Evolutionary conservation across 768 basidiomycete genomes (phyloP).

Genomic region (Coprinopsis sp.): DNA sequence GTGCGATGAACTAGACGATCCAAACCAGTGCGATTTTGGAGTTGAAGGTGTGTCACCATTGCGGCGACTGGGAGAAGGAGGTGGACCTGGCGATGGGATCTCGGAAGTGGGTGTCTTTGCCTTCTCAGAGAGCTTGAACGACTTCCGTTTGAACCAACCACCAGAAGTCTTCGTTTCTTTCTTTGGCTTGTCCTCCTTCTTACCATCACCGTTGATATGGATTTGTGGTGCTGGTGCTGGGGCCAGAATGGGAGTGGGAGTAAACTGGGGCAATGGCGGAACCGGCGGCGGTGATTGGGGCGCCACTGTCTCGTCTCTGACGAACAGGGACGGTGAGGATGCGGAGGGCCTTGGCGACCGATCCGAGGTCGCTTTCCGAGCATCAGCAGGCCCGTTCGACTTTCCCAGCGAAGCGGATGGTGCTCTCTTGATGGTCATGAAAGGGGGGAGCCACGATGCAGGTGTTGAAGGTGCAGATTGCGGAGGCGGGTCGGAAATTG

Average conservation of each 20-base stretch:
- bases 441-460: conserved; percentile 11
- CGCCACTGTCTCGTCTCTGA: conserved; percentile 13
- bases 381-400: conserved; percentile 15
- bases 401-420: conserved; percentile 28
- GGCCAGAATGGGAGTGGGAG: conserved; percentile 10
- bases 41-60: conserved; percentile 13
- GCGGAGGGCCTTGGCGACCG: conserved; percentile 26
- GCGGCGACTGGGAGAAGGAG: conserved; percentile 19
- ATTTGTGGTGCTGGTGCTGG: conserved; percentile 13
- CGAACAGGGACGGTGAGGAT: conserved; percentile 23
- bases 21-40: conserved; percentile 20
- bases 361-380: conserved; percentile 22
- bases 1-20: conserved; percentile 11
- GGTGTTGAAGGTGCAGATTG: not conserved
- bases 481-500: not conserved
- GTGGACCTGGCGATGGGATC: not conserved
- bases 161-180: conserved; percentile 31
- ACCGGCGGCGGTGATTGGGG: conserved; percentile 14
- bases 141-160: conserved; percentile 54
- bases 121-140: conserved; percentile 36
- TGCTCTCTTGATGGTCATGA: conserved; percentile 29
- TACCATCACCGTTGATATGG: conserved; percentile 28
- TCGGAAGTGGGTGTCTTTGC: conserved; percentile 14
- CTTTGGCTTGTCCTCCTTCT: conserved; percentile 34
- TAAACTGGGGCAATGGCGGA: conserved; percentile 24